Base-by-base conservation (phyloP, 2,329 filamentous ascomycete genomes). In the Ophiostoma ulmi region DNA sequence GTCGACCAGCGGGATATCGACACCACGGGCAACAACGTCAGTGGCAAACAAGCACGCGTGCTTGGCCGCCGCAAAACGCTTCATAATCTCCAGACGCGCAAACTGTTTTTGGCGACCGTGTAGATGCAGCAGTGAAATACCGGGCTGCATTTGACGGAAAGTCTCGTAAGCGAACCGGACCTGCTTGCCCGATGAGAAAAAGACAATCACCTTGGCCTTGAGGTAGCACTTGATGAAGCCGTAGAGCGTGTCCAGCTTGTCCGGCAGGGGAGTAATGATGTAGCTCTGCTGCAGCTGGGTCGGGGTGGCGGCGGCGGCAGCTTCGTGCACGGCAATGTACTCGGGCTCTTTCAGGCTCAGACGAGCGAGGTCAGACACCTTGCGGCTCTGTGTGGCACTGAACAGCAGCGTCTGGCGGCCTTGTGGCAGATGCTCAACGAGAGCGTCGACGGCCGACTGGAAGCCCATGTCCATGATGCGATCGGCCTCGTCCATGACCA, bases 381-480 rank as follows among this genome's bases (percentile, higher is more conserved):
- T 92, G 77, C 93, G 96, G 74, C 94, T 98, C 80, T 99, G 95
- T 0, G 95, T 99, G 0, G 95, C 95, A 77, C 92, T 96, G 83
- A 98, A 99, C 11, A 99, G 87, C 77, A 99, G 85, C 0, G 95
- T 99, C 80, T 99, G 95, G 73, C 95, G 86, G 38, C 90, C 83
- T 75, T 88, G 90, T 0, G 95, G 95, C 1, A 99, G 83, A 78
- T 98, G 96, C 73, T 97, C 93, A 38, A 99, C 82, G 68, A 99
- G 91, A 0, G 95, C 95, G 80, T 99, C 95, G 3, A 99, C 90
- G 0, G 92, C 92, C 5, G 85, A 84, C 79, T 97, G 90, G 79
- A 99, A 99, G 5, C 95, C 95, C 93, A 98, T 95, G 77, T 99
- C 95, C 86, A 99, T 89, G 77, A 97, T 97, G 55, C 95, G 88